These are phyloP conservation scores for Lyophyllum decastes DNA, from an alignment of 768 basidiomycete species.

Conservation along the genomic window DNA sequence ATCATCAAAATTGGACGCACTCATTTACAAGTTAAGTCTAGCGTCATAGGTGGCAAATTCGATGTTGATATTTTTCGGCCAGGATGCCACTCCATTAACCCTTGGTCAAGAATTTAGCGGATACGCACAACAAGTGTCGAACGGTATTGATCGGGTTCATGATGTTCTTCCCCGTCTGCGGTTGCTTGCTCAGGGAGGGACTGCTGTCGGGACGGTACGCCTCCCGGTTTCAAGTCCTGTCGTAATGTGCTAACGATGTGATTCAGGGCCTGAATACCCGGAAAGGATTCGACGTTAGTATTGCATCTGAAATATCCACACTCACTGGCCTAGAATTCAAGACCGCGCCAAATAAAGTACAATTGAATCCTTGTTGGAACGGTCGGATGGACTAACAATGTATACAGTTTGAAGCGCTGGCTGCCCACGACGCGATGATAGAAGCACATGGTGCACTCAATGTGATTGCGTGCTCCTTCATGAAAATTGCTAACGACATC, in stretches of 20 bases:
- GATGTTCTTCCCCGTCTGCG: constrained; percentile 83
- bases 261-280: constrained; percentile 92
- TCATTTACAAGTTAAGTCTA: constrained; percentile 72
- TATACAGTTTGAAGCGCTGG: constrained; percentile 91
- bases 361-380: constrained; percentile 4
- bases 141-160: constrained; percentile 85
- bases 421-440: constrained; percentile 96
- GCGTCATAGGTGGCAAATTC: background rate
- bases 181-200: constrained; percentile 94
- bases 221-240: background rate
- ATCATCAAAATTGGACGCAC: constrained; percentile 99
- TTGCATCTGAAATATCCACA: constrained; percentile 89
- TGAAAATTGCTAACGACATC: constrained; percentile 99
- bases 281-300: constrained; percentile 93
- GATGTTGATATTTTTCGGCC: constrained; percentile 8
- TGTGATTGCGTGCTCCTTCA: constrained; percentile 92
- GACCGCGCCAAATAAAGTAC: constrained; percentile 97
- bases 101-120: constrained; percentile 99
- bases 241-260: constrained; percentile 9
- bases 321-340: constrained; percentile 89
- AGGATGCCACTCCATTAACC: constrained; percentile 97
- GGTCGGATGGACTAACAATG: constrained; percentile 1
- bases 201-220: constrained; percentile 95
- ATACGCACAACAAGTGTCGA: constrained; percentile 92
- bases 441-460: constrained; percentile 98